Base-by-base conservation (phyloP, 768 basidiomycete genomes). In the Artomyces pyxidatus region DNA sequence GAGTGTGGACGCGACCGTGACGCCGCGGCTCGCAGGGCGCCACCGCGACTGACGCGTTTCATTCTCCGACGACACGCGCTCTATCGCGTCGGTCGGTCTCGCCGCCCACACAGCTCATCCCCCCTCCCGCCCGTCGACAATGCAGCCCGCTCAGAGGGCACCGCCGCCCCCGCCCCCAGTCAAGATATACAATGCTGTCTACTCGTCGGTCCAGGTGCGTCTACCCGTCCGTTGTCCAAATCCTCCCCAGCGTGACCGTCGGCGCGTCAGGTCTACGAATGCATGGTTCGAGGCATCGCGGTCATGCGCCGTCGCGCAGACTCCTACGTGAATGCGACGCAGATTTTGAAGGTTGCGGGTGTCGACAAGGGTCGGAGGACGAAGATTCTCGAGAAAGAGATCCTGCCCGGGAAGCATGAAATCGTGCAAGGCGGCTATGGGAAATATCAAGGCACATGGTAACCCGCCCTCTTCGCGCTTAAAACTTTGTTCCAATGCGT, bases 391-490 rank as follows among this genome's bases (percentile, higher is more conserved):
- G 88, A 98, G 75, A 96, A 94, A 66, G 95, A 99, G 70, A 91
- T 99, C 54, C 77, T 94, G 37, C 87, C 88, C 49, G 93, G 92
- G 41, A 85, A 87, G 67, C 91, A 96, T 66, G 95, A 99, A 67
- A 98, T 98, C 65, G 91, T 99, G 5, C 96, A 98, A 66, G 96
- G 96, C 32, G 96, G 96, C 26, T 98, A 98, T 63, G 96, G 96
- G 22, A 95, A 97, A 71, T 99, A 97, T 65, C 96, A 99, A 66
- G 96, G 96, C 56, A 98, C 95, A 49, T 99, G 96, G 95, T 95
- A 61, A 62, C 82, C 60, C 47, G 47, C 51, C 17, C 29, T 28
- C 35, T 40, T 35, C 3, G 35, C 39, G 27, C 47, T 47, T 41
- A 47, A 19, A 23, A 50, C 30, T 41, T 46, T 42, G 25, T 43